Conservation (phyloP, 2,329 filamentous ascomycete genomes). For the Cytospora piceae region DNA sequence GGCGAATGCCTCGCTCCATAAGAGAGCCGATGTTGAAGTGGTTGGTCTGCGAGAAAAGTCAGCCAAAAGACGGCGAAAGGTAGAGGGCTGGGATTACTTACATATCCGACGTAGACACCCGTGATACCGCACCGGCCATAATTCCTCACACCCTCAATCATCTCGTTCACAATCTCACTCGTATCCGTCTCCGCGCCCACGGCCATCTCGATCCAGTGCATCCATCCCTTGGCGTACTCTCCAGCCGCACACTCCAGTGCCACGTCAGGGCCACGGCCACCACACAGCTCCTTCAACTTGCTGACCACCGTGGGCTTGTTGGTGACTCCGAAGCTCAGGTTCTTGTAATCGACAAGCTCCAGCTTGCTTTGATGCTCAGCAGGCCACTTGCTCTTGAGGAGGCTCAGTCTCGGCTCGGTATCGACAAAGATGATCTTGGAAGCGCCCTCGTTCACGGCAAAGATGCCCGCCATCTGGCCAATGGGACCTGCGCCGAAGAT, state of each 20-base stretch:
- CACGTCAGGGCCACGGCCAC: conserved; percentile 74
- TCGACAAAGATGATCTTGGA: conserved; percentile 79
- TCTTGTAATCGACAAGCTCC: conserved; percentile 70
- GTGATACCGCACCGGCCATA: conserved; percentile 78
- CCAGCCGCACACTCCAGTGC: conserved; percentile 68
- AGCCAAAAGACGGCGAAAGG: neutral
- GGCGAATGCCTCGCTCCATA: conserved; percentile 84
- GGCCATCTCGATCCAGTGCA: conserved; percentile 60
- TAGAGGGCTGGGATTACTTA: conserved; percentile 39
- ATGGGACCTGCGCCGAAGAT: conserved; percentile 88
- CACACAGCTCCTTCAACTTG: conserved; percentile 73
- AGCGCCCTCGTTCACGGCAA: conserved; percentile 75
- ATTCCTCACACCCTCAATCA: conserved; percentile 73
- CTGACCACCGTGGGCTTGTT: conserved; percentile 66
- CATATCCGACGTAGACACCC: conserved; percentile 67
- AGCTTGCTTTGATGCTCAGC: conserved; percentile 55
- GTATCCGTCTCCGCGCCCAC: conserved; percentile 82
- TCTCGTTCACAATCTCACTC: conserved; percentile 78
- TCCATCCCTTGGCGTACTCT: conserved; percentile 65
- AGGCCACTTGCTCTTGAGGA: conserved; percentile 64
- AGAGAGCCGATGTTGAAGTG: conserved; percentile 82
- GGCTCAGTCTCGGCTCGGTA: conserved; percentile 70
- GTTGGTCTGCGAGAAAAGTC: conserved; percentile 58
- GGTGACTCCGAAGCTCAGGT: conserved; percentile 60
- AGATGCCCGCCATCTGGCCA: conserved; percentile 81